Evolutionary conservation across 2,329 filamentous ascomycete genomes (phyloP), one percentile per base, ranked within the genome.

Genomic region (Colletotrichum sp.): DNA sequence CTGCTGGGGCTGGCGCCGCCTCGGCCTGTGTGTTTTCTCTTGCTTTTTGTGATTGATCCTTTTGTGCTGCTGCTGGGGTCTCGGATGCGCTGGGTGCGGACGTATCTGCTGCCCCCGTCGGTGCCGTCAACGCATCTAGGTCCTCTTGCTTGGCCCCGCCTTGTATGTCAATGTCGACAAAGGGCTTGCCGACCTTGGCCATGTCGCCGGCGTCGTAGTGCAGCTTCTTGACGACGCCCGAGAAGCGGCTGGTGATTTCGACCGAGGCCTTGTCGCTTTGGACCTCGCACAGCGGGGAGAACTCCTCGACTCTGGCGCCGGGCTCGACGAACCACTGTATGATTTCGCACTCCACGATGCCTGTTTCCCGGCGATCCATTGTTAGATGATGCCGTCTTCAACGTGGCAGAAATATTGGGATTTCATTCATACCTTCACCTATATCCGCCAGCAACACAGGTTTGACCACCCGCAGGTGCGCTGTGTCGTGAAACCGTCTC

Each of bases 241-340:
- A 93, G 84, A 98, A 99, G 70, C 97, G 93, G 81, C 96, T 98
- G 52, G 97, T 98, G 80, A 99, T 99, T 89, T 98, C 91, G 26
- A 93, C 91, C 2, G 92, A 92, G 66, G 97, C 97, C 85, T 99
- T 99, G 87, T 99, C 97, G 81, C 96, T 98, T 84, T 98, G 97
- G 60, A 99, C 97, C 87, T 99, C 97, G 86, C 97, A 99, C 62
- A 99, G 90, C 76, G 96, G 97, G 80, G 97, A 97, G 90, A 98
- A 99, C 87, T 99, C 96, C 87, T 99, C 96, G 80, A 99, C 96
- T 73, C 94, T 93, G 43, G 97, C 97, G 74, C 96, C 96, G 66
- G 97, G 96, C 86, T 98, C 94, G 79, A 99, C 96, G 84, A 98
- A 99, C 97, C 97, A 99, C 88, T 99, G 97, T 81, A 98, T 98